Conservation (phyloP, 129 eudicot species). For the Chrysanthemum seticuspe region DNA sequence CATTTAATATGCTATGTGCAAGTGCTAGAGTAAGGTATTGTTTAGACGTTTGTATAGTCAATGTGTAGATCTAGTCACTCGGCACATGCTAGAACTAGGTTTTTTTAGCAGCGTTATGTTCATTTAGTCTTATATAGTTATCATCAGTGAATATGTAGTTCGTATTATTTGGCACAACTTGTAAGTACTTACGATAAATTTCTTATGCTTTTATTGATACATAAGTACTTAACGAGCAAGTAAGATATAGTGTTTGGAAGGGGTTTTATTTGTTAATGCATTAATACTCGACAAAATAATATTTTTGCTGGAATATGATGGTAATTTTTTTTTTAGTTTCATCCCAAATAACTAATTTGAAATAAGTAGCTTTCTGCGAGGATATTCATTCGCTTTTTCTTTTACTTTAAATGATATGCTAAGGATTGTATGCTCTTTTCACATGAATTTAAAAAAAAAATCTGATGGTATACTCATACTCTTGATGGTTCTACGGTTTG, state of each 20-base stretch:
- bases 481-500: neutral
- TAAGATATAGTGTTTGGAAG: no score
- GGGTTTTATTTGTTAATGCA: no score
- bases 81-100: no score
- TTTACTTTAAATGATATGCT: neutral
- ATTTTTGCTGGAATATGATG: no score
- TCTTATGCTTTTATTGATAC: no score
- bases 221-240: no score
- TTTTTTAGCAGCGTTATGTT: neutral
- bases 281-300: no score
- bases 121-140: neutral
- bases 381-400: neutral
- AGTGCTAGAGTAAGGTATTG: neutral
- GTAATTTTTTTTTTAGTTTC: no score
- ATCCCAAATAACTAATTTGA: no score
- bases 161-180: no score
- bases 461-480: neutral
- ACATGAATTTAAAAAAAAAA: neutral
- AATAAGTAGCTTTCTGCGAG: neutral
- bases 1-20: neutral
- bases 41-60: neutral
- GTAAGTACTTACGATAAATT: no score
- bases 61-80: neutral
- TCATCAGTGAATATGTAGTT: no score
- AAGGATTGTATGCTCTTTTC: neutral